phyloP scores from a whole-genome alignment of 805 yeast species.

The Kodamaea neixiangensis region DNA sequence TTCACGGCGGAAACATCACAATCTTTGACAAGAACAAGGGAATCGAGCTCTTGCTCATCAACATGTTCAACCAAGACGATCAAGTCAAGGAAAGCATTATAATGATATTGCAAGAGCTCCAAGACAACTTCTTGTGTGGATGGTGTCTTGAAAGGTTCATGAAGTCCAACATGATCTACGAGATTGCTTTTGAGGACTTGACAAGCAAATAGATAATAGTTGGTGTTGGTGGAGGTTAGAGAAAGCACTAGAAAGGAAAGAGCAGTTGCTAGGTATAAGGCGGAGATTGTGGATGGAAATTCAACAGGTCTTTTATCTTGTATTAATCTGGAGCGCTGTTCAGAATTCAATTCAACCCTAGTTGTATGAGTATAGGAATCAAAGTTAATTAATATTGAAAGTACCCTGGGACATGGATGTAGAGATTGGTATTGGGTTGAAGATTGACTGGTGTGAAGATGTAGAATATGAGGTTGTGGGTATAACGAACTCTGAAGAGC shows the following conservation, averaged over 20 bases:
- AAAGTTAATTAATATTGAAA: neutral
- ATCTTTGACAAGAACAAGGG: conserved; percentile 48
- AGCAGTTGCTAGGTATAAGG: too few relatives aligned
- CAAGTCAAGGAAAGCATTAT: conserved; percentile 41
- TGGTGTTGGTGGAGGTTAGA: neutral
- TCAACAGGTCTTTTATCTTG: neutral
- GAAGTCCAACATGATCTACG: conserved; percentile 40
- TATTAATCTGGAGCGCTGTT: neutral
- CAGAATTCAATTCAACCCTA: neutral
- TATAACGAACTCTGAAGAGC: too few relatives aligned
- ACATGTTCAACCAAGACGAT: conserved; percentile 43
- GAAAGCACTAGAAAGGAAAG: too few relatives aligned
- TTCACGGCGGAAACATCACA: conserved; percentile 42
- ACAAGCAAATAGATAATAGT: conserved; percentile 1
- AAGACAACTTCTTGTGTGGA: conserved; percentile 45
- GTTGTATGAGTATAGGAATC: neutral
- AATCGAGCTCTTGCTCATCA: conserved; percentile 41
- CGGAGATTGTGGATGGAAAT: too few relatives aligned
- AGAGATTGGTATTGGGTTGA: too few relatives aligned
- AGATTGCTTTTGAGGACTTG: conserved; percentile 41
- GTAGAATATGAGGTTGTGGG: too few relatives aligned
- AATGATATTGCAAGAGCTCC: conserved; percentile 45
- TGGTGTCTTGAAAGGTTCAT: conserved; percentile 44
- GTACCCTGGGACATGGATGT: too few relatives aligned
- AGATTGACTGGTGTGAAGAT: too few relatives aligned